Conservation (phyloP, 176 grass and related monocot genomes). For the Avena atlantica region DNA sequence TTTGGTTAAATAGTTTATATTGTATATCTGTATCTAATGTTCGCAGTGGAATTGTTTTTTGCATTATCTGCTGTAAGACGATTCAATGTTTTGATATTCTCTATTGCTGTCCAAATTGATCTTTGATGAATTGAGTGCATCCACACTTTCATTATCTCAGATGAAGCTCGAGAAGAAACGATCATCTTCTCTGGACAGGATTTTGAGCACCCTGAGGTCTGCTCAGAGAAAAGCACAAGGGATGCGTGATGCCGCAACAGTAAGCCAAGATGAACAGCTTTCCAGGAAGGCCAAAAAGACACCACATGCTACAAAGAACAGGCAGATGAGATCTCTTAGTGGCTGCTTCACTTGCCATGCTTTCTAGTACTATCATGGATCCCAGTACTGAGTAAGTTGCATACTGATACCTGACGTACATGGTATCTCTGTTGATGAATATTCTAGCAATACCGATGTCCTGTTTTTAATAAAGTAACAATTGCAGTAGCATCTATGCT, state of each 20-base stretch:
- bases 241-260: slow-evolving; percentile 57
- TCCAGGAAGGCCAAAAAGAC: slow-evolving; percentile 56
- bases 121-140: slow-evolving; percentile 8
- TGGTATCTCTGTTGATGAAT: background rate
- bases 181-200: slow-evolving; percentile 86
- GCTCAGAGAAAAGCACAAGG: slow-evolving; percentile 85
- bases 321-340: slow-evolving; percentile 81
- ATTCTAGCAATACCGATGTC: slow-evolving; percentile 1
- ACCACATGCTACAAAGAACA: slow-evolving; percentile 52
- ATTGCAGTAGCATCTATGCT: slow-evolving; percentile 11
- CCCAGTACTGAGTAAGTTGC: slow-evolving; percentile 42
- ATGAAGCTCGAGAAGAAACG: slow-evolving; percentile 91
- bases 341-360: slow-evolving; percentile 95
- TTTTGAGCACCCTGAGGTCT: slow-evolving; percentile 75
- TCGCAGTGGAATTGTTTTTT: slow-evolving; percentile 9
- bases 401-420: background rate
- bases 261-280: slow-evolving; percentile 54
- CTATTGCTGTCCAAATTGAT: slow-evolving; percentile 20
- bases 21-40: background rate
- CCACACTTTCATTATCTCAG: slow-evolving; percentile 46
- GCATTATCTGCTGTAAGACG: slow-evolving; percentile 16
- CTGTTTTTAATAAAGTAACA: background rate
- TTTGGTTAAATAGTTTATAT: background rate
- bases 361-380: slow-evolving; percentile 55
- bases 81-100: slow-evolving; percentile 14